Evolutionary conservation across 345 rosid species (phyloP).

Genomic region (Nephelium lappaceum): DNA sequence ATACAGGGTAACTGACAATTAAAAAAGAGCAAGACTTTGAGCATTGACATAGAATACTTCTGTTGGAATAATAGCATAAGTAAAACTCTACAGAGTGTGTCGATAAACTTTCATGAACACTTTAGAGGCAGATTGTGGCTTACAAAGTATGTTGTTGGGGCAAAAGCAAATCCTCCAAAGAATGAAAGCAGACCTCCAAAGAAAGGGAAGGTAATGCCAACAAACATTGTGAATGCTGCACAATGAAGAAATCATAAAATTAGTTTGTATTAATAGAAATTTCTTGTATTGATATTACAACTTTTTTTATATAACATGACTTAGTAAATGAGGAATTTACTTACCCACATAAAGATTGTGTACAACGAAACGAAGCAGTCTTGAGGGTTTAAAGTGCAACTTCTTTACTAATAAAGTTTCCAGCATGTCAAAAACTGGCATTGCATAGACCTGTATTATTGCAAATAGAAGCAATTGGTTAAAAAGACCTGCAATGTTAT

Average conservation of each 20-base stretch:
- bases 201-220: slow-evolving; percentile 74
- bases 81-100: neutral
- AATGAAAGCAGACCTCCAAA: slow-evolving; percentile 65
- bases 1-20: slow-evolving; percentile 65
- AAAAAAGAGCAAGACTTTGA: neutral
- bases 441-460: slow-evolving; percentile 51
- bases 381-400: slow-evolving; percentile 45
- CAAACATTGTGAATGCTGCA: slow-evolving; percentile 66
- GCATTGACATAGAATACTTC: neutral
- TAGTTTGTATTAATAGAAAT: neutral
- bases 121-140: slow-evolving; percentile 24
- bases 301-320: neutral
- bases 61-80: neutral
- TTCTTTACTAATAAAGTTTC: slow-evolving; percentile 59
- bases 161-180: slow-evolving; percentile 83
- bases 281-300: neutral
- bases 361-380: slow-evolving; percentile 43
- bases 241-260: neutral
- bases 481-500: neutral
- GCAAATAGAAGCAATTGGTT: neutral
- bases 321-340: slow-evolving; percentile 11
- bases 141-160: slow-evolving; percentile 82
- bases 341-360: slow-evolving; percentile 58
- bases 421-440: slow-evolving; percentile 73
- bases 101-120: neutral